Conservation (phyloP, 208 protist species). For the Trypanosoma caninum region DNA sequence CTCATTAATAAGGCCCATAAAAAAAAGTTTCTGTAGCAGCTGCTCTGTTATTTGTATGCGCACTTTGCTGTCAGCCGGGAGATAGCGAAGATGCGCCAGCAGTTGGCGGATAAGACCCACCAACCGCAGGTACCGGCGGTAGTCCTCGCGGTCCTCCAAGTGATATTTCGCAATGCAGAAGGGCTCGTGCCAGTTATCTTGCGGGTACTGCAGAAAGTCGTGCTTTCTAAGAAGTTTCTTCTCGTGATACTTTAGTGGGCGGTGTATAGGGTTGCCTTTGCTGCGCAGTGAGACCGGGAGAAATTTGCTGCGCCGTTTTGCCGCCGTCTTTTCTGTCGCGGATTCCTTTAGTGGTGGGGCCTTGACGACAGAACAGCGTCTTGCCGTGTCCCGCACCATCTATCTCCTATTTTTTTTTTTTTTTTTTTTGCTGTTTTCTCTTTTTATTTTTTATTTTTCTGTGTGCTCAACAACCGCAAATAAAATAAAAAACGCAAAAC, state of each 20-base stretch:
- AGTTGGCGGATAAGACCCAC: constrained; percentile 84
- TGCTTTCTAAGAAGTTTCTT: constrained; percentile 89
- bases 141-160: constrained; percentile 91
- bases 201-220: constrained; percentile 91
- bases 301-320: constrained; percentile 76
- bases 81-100: constrained; percentile 85
- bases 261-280: constrained; percentile 81
- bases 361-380: constrained; percentile 37
- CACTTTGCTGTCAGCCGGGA: constrained; percentile 83
- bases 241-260: constrained; percentile 87
- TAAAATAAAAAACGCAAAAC: no score
- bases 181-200: constrained; percentile 91
- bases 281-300: constrained; percentile 68
- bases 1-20: constrained; percentile 88
- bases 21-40: constrained; percentile 86
- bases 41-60: constrained; percentile 90
- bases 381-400: constrained; percentile 65
- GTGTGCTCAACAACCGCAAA: no score
- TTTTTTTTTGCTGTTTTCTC: no score
- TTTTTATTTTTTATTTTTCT: no score
- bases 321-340: constrained; percentile 46
- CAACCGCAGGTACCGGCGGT: constrained; percentile 86
- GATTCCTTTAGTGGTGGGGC: constrained; percentile 42
- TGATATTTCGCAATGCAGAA: constrained; percentile 93
- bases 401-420: no score